Conservation (phyloP, 2,329 filamentous ascomycete species). For the Magnaporthiopsis poae region DNA sequence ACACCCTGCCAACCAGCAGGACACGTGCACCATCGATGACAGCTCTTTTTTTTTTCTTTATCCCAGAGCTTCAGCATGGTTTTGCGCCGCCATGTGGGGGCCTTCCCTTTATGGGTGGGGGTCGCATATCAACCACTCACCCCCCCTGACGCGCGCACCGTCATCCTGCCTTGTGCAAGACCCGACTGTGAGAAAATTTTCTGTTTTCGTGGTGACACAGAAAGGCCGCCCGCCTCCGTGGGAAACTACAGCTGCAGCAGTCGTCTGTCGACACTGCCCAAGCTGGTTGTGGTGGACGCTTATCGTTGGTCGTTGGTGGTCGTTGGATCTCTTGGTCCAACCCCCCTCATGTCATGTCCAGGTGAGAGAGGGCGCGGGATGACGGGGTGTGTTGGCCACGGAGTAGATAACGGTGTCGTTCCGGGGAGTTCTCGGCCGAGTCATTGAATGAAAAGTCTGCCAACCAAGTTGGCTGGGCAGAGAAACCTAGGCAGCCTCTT, state of each 20-base stretch:
- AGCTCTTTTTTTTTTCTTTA: background rate
- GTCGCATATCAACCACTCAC: constrained; percentile 7
- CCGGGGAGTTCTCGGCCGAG: constrained; percentile 13
- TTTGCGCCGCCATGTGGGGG: constrained; percentile 17
- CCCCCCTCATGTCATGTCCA: too few relatives aligned
- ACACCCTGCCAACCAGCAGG: background rate
- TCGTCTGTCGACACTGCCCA: background rate
- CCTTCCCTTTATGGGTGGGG: constrained; percentile 12
- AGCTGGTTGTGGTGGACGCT: background rate
- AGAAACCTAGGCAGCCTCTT: background rate
- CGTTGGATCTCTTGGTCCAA: background rate
- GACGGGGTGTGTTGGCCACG: background rate
- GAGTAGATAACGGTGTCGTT: background rate
- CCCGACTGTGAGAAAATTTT: background rate
- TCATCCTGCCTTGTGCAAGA: background rate
- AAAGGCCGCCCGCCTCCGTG: background rate
- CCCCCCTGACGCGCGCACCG: background rate
- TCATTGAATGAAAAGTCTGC: constrained; percentile 4
- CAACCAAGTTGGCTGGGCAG: background rate
- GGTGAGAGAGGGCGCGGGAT: background rate
- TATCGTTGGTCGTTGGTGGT: background rate
- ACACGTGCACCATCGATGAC: background rate
- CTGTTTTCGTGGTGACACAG: background rate
- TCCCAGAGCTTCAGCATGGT: background rate
- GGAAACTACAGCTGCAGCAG: background rate